Evolutionary conservation across 306 rosid species (phyloP).

Genomic region (Geum urbanum): DNA sequence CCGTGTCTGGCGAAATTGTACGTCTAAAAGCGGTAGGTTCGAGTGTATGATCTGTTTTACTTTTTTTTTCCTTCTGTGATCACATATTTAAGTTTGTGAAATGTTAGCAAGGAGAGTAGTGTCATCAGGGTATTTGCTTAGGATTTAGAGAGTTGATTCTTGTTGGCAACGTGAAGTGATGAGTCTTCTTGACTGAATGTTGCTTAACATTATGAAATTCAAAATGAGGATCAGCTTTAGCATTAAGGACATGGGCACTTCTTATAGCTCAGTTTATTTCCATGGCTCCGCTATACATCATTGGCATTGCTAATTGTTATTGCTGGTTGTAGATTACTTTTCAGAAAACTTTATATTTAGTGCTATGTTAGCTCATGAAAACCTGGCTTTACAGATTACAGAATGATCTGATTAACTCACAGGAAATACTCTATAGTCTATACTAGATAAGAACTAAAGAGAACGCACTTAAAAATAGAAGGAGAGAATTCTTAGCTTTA

Average conservation of each 20-base stretch:
- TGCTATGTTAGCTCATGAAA: background rate
- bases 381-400: no score
- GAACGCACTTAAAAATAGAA: no score
- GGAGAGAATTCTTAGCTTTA: no score
- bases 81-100: constrained; percentile 18
- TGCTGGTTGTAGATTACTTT: background rate
- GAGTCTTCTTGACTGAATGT: constrained; percentile 5
- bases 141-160: constrained; percentile 13
- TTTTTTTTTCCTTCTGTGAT: background rate
- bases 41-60: constrained; percentile 3
- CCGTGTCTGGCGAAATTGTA: constrained; percentile 11
- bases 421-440: no score
- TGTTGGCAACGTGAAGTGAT: constrained; percentile 2
- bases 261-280: background rate
- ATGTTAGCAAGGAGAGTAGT: constrained; percentile 12
- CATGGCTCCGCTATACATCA: background rate
- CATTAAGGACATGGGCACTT: background rate
- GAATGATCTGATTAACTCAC: no score
- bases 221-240: constrained; percentile 9
- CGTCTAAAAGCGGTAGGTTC: background rate
- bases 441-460: no score
- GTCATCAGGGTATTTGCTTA: constrained; percentile 11
- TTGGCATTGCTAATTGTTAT: background rate
- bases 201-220: constrained; percentile 5
- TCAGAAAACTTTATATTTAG: background rate